These are phyloP conservation scores for Biscogniauxia marginata DNA, from an alignment of 2,329 filamentous ascomycete genomes.

Conservation along the genomic window DNA sequence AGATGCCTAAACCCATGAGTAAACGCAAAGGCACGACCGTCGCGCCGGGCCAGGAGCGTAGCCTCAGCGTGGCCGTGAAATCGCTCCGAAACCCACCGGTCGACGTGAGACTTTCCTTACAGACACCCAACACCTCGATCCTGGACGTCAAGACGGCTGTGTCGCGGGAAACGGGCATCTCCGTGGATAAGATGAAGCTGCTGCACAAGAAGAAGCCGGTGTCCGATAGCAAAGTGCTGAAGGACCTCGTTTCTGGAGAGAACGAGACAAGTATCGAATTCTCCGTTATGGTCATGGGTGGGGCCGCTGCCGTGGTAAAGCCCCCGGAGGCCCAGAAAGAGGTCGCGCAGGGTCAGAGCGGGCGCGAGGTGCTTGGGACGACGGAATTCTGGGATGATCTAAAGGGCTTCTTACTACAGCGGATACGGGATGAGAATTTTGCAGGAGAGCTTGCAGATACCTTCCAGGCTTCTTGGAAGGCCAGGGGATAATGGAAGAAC, in stretches of 20 bases:
- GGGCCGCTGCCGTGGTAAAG: constrained; percentile 46
- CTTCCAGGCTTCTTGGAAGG: constrained; percentile 72
- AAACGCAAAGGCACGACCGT: constrained; percentile 38
- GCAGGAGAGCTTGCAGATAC: constrained; percentile 63
- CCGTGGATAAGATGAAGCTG: constrained; percentile 79
- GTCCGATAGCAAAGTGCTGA: constrained; percentile 71
- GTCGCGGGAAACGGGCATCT: constrained; percentile 59
- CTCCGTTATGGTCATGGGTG: constrained; percentile 84
- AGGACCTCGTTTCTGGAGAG: constrained; percentile 63
- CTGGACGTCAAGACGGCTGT: constrained; percentile 76
- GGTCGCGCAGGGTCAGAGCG: constrained; percentile 53
- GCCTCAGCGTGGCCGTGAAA: constrained; percentile 62
- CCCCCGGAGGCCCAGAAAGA: constrained; percentile 41
- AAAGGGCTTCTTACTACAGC: constrained; percentile 74
- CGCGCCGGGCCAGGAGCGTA: constrained; percentile 53
- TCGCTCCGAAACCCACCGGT: constrained; percentile 74
- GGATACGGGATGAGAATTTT: constrained; percentile 67
- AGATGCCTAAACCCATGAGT: constrained; percentile 58
- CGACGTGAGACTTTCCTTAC: constrained; percentile 63
- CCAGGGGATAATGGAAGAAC: constrained; percentile 32
- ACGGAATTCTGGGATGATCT: constrained; percentile 86
- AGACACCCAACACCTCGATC: constrained; percentile 68
- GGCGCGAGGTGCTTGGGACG: constrained; percentile 60
- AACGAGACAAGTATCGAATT: constrained; percentile 63
- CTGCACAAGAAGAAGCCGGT: constrained; percentile 86